Evolutionary conservation across 2,329 filamentous ascomycete species (phyloP), one percentile per base, ranked within the genome.

Genomic region (Hypoxylon sp.): DNA sequence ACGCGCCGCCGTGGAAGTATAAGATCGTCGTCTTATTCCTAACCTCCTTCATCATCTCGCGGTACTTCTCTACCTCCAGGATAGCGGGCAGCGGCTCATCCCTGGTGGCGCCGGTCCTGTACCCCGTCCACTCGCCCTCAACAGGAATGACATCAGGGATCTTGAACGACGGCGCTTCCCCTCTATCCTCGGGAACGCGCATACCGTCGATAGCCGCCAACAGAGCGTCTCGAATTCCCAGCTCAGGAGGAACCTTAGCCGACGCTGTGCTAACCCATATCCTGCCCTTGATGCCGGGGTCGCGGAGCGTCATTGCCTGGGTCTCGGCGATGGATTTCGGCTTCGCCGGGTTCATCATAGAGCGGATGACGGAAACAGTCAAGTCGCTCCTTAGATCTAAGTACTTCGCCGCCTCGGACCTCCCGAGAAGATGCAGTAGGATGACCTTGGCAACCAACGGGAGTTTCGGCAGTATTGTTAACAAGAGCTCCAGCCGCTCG

Each of bases 201-300:
- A 91, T 76, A 0, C 81, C 81, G 23, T 87, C 81, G 46, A 94
- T 87, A 2, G 85, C 85, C 29, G 79, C 79, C 67, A 88, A 80
- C 25, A 94, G 74, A 1, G 84, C 82, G 45, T 90, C 83, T n/a
- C 85, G 80, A 12, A 89, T 75, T 43, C 82, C 85, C 72, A 74
- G 84, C 76, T 82, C 87, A 61, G 86, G 81, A 0, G 90, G 91
- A 2, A 81, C 80, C 0, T 88, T 86, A 14, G 93, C 81, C 0
- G 85, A 86, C 43, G 91, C 89, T 58, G 88, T 91, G 72, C 89
- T 90, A 23, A 97, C 84, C 94, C 94, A 97, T 69, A 96, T 88
- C 46, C 86, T 87, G 2, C 93, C 93, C 75, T 92, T 94, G 74
- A 96, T 70, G n/a, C 76, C 75, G 1, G 74, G 72, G 27, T 78